Base-by-base conservation (phyloP, 2,329 filamentous ascomycete genomes). In the Arachnomyces sp. region DNA sequence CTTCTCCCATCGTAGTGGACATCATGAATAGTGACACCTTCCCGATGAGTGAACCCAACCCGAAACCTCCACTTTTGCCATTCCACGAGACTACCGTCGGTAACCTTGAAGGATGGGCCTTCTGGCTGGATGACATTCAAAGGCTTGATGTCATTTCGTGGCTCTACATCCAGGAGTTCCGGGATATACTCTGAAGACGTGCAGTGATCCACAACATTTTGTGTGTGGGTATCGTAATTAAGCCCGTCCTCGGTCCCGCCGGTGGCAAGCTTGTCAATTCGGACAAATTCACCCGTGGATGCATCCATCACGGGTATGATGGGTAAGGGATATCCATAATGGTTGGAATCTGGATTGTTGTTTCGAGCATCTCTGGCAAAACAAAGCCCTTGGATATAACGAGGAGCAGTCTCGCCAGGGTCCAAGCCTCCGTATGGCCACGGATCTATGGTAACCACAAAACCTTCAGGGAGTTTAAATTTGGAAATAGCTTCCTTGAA, bases 1-100 rank as follows among this genome's bases (percentile, higher is more conserved):
- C 71, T 74, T 11, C 79, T 69, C 18, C 71, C 70, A 45, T 80
- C 76, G 52, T 81, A 85, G 47, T 70, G 68, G 15, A 85, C 61
- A 47, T 85, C 78, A 52, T 84, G 78, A 3, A 86, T 62, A 2
- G 81, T 75, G 13, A 75, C 71, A 2, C 81, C 81, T 58, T 85
- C 82, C 2, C 82, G 71, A 34, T 76, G 72, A 48, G 81, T 85
- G 64, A 82, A 84, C 28, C 74, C 73, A 7, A 87, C 66, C 7
- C 79, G 67, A 60, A 86, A 79, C 2, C 70, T 66, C 80, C 80
- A 84, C 48, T 81, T 77, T 54, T 80, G 74, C 77, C 76, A 81
- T 39, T 69, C 60, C 4, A 78, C 50, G n/a, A 65, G 49, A 40
- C 67, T 66, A 25, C 70, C 73, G 2, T 63, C 38, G 13, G 63